Base-by-base conservation (phyloP, 805 yeast species). In the Barnettozyma sp. region DNA sequence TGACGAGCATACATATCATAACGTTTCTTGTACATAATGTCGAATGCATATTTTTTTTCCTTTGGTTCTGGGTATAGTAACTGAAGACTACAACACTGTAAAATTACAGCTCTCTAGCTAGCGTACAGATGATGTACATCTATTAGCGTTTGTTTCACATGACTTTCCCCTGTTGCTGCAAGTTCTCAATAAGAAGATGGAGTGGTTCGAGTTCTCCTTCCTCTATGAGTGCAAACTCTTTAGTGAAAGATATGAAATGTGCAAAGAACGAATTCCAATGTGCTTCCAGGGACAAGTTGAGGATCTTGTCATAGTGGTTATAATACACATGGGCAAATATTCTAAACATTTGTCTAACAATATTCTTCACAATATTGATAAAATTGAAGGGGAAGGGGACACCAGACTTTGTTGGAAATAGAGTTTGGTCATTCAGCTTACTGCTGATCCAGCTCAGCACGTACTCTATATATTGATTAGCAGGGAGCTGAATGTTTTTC, bases 201-300 rank as follows among this genome's bases (percentile, higher is more conserved):
- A 92, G 62, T 0, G 98, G 97, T 37, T 69, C 82, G 58, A 87
- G 62, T 45, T 92, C 99, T 36, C 69, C 66, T 35, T 76, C 65
- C 41, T 87, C 97, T 23, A 92, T 67, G 45, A 92, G 70, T 35
- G 75, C 79, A 58, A 85, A 92, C 45, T 87, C 95, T 46, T 81
- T 80, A 11, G 82, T 74, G 53, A 92, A 85, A 35, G 95, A 81
- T 29, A 90, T 73, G 52, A 83, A 92, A 56, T 92, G 98, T 12
- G 95, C 92, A 61, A 94, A 92, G 49, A 88, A 84, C 4, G 97
- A 88, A 59, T 92, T 92, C 95, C 95, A 92, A 57, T 92, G 97
- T 1, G 97, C 96, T 56, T 92, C 98, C 41, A 92, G 60, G 2
- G 94, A 80, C 40, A 92, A 62, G 57, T 92, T 97, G n/a, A 90